Base-by-base conservation (phyloP, 192 early-diverging fungal species). In the Umbelopsis vinacea region DNA sequence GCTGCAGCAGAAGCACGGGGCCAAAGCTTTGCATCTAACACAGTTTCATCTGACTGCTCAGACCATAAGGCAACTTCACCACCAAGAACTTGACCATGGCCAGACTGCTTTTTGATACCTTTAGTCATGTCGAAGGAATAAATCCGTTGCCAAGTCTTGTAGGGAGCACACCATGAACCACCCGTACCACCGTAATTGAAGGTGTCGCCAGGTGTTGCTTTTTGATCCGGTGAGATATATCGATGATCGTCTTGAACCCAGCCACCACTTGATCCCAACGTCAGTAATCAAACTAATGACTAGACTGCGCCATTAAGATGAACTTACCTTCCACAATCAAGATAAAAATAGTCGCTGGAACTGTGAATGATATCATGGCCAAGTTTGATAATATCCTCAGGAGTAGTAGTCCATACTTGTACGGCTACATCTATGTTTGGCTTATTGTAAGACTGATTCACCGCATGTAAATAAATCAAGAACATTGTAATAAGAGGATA, bases 121-220 rank as follows among this genome's bases (percentile, higher is more conserved):
- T 85, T 82, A 53, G 83, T 83, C 46, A 89, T 82, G 71, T 92
- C 85, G 75, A 85, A 92, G 57, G 79, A 75, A 76, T 93, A 91
- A 54, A 91, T 84, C 53, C 87, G 86, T 81, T 90, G 86, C 92
- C 91, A 92, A 33, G 86, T 75, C 84, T 90, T 91, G 87, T 82
- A 91, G 46, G 92, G 91, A 43, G 81, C 83, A 79, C 92, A 93
- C 91, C 92, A 93, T 37, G 89, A 92, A 50, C 79, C 81, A 71
- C 79, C 82, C 29, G 15, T n/a, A 9, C 85, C 85, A 57, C 52
- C 66, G 38, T 81, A 86, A 48, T 86, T 86, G 74, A 66, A 52
- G 2, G 69, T 50, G 45, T 74, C 70, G 47, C 48, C 74, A 29
- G 38, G n/a, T 10, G 77, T 79, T 70, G 66, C 47, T 0, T 40